Evolutionary conservation across 2,329 filamentous ascomycete genomes (phyloP), one percentile per base, ranked within the genome.

Genomic region (Phyllachora maydis): DNA sequence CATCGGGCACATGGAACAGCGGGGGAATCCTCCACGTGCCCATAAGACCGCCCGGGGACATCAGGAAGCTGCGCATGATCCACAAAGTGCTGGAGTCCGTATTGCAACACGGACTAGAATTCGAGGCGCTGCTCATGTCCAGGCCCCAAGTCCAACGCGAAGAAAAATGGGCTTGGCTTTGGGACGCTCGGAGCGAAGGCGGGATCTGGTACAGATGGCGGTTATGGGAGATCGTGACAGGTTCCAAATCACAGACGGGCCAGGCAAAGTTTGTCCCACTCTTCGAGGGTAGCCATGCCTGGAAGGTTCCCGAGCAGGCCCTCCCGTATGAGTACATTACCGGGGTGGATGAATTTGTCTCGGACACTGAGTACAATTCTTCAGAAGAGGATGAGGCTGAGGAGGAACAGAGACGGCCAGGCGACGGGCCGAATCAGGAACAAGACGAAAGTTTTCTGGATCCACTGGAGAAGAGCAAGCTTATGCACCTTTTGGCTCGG

Each of bases 171-270:
- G 76, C 82, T 0, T 98, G 83, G 77, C 56, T 98, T 4, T 98
- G 79, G 72, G 75, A 95, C 43, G 64, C 82, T 11, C 64, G 71
- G 33, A 83, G 71, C 38, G 56, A 61, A 31, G 82, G 69, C 14
- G 85, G 75, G 10, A 65, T 90, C 10, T 98, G 83, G 63, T 95
- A 95, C 45, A 70, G 88, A 20, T 95, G 81, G 76, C 68, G 79
- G 21, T 41, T 95, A 21, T 93, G 83, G 77, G 71, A 88, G 35
- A 60, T 85, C 6, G 55, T 85, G n/a, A 82, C 76, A 1, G 70
- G 71, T 4, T 57, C 59, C 1, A 52, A 59, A 19, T 40, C 51
- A 4, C 47, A 45, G 10, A 42, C 43, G 9, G 48, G 50, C 4
- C 52, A 56, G 33, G 52, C 51, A 21, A 65, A 59, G 32, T 67